These are phyloP conservation scores for Endocarpon pusillum DNA, from an alignment of 495 filamentous ascomycete genomes.

Conservation along the genomic window DNA sequence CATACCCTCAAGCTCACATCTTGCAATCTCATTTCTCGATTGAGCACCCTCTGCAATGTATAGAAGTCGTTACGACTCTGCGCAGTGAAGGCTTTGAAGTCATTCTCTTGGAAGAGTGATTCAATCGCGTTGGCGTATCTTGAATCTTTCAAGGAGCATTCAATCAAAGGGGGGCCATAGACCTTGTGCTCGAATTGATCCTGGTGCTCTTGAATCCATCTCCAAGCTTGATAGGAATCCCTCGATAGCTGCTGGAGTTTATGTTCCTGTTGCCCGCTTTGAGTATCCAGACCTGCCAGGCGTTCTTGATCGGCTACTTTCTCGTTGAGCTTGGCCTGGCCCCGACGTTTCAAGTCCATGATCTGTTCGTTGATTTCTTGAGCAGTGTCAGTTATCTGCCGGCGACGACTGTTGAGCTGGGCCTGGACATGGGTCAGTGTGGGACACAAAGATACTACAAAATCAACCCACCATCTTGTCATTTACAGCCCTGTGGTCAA, in stretches of 20 bases:
- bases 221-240: conserved; percentile 55
- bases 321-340: conserved; percentile 5
- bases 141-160: conserved; percentile 63
- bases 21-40: conserved; percentile 36
- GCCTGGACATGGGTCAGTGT: no score
- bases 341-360: conserved; percentile 9
- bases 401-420: no score
- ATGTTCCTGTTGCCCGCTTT: conserved; percentile 53
- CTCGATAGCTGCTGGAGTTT: conserved; percentile 36
- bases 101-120: conserved; percentile 39
- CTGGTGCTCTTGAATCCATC: conserved; percentile 61
- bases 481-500: conserved; percentile 37
- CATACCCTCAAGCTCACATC: conserved; percentile 48
- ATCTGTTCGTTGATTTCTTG: conserved; percentile 15
- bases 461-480: conserved; percentile 26
- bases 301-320: conserved; percentile 14
- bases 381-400: conserved; percentile 12
- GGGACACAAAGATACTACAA: no score
- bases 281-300: conserved; percentile 50
- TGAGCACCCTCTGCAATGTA: conserved; percentile 32
- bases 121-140: conserved; percentile 62
- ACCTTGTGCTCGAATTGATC: conserved; percentile 61
- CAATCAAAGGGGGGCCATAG: conserved; percentile 69
- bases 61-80: conserved; percentile 59
- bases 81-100: conserved; percentile 58